phyloP scores from a whole-genome alignment of 257 asterid genomes.

The Ajuga chamaepitys region DNA sequence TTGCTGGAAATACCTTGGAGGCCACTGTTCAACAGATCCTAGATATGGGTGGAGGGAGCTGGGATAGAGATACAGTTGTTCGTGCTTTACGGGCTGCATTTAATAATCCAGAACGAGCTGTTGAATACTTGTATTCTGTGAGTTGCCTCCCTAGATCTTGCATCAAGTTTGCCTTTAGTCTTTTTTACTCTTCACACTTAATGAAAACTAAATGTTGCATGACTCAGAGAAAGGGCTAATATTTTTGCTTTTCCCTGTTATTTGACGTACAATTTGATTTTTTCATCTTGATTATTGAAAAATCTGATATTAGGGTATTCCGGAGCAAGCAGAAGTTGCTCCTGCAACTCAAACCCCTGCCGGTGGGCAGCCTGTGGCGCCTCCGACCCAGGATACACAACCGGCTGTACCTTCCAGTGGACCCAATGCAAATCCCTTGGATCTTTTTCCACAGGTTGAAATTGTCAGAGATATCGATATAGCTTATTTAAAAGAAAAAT shows the following conservation, averaged over 20 bases:
- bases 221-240: too few relatives aligned
- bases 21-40: slow-evolving; percentile 69
- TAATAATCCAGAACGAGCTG: slow-evolving; percentile 91
- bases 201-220: too few relatives aligned
- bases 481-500: background rate
- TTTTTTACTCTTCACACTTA: too few relatives aligned
- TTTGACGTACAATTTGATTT: too few relatives aligned
- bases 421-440: slow-evolving; percentile 82
- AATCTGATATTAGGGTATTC: slow-evolving; percentile 61
- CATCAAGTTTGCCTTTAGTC: too few relatives aligned
- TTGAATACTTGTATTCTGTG: slow-evolving; percentile 82
- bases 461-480: background rate
- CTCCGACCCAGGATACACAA: slow-evolving; percentile 49
- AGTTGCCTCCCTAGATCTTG: slow-evolving; percentile 24
- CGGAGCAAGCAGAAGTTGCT: slow-evolving; percentile 69
- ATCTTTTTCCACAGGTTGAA: slow-evolving; percentile 82
- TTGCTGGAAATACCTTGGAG: slow-evolving; percentile 74
- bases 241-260: too few relatives aligned
- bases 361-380: slow-evolving; percentile 39
- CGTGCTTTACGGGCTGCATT: slow-evolving; percentile 84
- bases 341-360: slow-evolving; percentile 44
- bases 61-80: slow-evolving; percentile 77
- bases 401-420: slow-evolving; percentile 49
- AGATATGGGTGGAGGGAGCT: slow-evolving; percentile 94
- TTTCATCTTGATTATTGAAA: too few relatives aligned